Evolutionary conservation across 345 rosid genomes (phyloP).

Genomic region (Passiflora organensis): DNA sequence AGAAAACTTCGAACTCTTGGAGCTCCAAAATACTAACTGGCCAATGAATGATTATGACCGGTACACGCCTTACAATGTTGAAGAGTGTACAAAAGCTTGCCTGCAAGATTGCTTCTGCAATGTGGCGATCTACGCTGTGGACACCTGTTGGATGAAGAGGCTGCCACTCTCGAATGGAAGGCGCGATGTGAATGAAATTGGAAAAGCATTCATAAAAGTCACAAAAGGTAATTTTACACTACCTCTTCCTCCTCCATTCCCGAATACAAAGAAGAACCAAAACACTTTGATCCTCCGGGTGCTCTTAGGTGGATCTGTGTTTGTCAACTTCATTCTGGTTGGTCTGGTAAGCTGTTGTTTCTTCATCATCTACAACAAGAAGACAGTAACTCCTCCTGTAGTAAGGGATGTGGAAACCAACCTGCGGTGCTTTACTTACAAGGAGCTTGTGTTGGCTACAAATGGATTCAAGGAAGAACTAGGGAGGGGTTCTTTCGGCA

Average conservation of each 20-base stretch:
- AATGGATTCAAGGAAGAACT: too few species aligned
- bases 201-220: slow-evolving; percentile 24
- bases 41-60: slow-evolving; percentile 28
- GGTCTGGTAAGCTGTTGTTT: slow-evolving; percentile 6
- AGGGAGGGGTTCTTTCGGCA: too few species aligned
- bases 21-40: slow-evolving; percentile 21
- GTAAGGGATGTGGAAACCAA: slow-evolving; percentile 2
- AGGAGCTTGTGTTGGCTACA: too few species aligned
- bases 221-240: not conserved
- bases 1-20: slow-evolving; percentile 17
- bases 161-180: slow-evolving; percentile 37
- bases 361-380: slow-evolving; percentile 13
- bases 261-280: not conserved
- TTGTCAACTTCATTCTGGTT: slow-evolving; percentile 14
- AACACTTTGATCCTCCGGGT: slow-evolving; percentile 4
- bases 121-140: slow-evolving; percentile 11
- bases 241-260: not conserved
- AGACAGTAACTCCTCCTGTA: not conserved
- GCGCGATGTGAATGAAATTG: not conserved
- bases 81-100: slow-evolving; percentile 32
- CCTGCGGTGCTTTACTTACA: too few species aligned
- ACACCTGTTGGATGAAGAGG: slow-evolving; percentile 29
- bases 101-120: slow-evolving; percentile 38
- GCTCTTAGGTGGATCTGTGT: slow-evolving; percentile 25
- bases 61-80: slow-evolving; percentile 7